phyloP scores from a whole-genome alignment of 371 early-diverging fungal genomes.

The Mortierella sp. region DNA sequence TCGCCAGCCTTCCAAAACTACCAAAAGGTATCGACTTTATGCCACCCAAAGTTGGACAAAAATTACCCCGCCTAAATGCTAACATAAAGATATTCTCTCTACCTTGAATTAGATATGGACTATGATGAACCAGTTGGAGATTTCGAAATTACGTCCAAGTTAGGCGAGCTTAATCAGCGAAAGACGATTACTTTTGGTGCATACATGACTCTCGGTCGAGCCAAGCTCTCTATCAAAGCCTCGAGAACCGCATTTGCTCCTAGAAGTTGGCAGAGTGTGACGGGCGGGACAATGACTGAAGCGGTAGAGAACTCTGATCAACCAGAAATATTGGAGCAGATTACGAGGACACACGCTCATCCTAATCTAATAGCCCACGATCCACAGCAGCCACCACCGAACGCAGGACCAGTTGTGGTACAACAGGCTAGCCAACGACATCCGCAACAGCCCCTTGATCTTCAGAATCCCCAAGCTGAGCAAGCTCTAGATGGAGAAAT shows the following conservation, averaged over 20 bases:
- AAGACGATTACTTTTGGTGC: conserved; percentile 41
- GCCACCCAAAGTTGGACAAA: no score
- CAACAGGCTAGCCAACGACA: conserved; percentile 42
- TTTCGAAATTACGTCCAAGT: conserved; percentile 31
- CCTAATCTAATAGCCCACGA: conserved; percentile 23
- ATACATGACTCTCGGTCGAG: conserved; percentile 43
- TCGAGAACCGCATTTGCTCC: background rate
- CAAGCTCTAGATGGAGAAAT: conserved; percentile 20
- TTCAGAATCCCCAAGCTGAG: conserved; percentile 40
- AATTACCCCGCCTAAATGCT: no score
- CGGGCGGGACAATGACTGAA: background rate
- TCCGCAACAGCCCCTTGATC: conserved; percentile 45
- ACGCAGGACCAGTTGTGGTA: conserved; percentile 10
- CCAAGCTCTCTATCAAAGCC: conserved; percentile 26
- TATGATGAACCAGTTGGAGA: conserved; percentile 47
- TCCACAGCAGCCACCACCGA: conserved; percentile 41
- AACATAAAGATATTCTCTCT: background rate
- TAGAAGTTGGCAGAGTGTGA: background rate
- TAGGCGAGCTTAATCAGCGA: conserved; percentile 25
- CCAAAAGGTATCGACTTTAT: conserved; percentile 14
- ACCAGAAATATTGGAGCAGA: conserved; percentile 7
- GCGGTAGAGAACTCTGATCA: background rate
- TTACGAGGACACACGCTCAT: conserved; percentile 15
- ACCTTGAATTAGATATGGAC: conserved; percentile 16
- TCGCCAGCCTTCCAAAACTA: conserved; percentile 38